phyloP scores from a whole-genome alignment of 2,329 filamentous ascomycete genomes.

The Chlorencoelia australis region DNA sequence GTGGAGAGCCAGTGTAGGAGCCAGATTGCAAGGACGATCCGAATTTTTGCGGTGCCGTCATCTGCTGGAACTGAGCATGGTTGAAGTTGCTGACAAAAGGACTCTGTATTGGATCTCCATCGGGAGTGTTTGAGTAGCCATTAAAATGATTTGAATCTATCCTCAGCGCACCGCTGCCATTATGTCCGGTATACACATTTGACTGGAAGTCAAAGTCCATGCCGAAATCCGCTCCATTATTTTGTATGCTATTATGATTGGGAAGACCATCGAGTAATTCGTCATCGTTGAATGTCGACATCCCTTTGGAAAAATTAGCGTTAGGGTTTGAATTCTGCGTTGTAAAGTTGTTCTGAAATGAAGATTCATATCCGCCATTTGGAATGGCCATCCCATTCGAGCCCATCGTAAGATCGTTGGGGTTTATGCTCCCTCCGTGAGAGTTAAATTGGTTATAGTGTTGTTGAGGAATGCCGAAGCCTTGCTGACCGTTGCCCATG shows the following conservation, averaged over 20 bases:
- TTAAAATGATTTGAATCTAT: slow-evolving; percentile 60
- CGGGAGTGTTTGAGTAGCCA: slow-evolving; percentile 83
- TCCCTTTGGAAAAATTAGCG: slow-evolving; percentile 66
- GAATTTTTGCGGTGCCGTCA: slow-evolving; percentile 48
- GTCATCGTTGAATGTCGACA: slow-evolving; percentile 75
- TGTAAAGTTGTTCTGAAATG: slow-evolving; percentile 52
- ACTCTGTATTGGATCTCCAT: slow-evolving; percentile 84
- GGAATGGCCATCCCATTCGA: slow-evolving; percentile 40
- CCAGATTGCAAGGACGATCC: slow-evolving; percentile 43
- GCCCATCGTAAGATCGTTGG: slow-evolving; percentile 71
- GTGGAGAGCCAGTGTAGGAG: slow-evolving; percentile 41
- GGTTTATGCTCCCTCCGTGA: slow-evolving; percentile 58
- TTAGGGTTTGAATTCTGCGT: slow-evolving; percentile 44
- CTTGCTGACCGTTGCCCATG: slow-evolving; percentile 24
- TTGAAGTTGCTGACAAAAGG: slow-evolving; percentile 75
- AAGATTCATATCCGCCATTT: slow-evolving; percentile 40
- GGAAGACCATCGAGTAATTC: slow-evolving; percentile 71
- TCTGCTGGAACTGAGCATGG: slow-evolving; percentile 64
- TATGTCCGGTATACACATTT: slow-evolving; percentile 43
- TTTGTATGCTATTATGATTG: slow-evolving; percentile 39
- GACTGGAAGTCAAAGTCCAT: slow-evolving; percentile 50
- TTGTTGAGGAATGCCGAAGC: slow-evolving; percentile 36
- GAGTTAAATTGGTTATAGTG: slow-evolving; percentile 29
- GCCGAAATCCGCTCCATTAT: slow-evolving; percentile 46
- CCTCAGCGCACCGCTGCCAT: slow-evolving; percentile 44